Conservation (phyloP, 768 basidiomycete genomes). For the Pleurotus eryngii region DNA sequence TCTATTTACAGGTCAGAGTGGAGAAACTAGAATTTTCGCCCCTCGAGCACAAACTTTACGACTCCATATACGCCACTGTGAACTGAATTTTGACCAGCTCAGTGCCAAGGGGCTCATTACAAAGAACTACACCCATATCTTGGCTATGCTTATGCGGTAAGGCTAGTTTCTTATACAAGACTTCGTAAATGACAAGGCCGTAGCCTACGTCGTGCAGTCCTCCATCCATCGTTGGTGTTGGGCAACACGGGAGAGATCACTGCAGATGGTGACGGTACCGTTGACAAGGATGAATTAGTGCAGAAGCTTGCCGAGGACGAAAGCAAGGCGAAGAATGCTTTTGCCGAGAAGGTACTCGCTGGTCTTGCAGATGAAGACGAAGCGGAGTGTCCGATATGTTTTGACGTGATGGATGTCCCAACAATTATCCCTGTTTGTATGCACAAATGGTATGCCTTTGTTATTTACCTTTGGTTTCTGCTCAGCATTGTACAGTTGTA, state of each 20-base stretch:
- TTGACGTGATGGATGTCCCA: slow-evolving; percentile 71
- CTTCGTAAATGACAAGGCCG: background rate
- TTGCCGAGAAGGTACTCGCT: slow-evolving; percentile 63
- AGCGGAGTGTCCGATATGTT: slow-evolving; percentile 77
- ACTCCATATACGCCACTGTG: slow-evolving; percentile 76
- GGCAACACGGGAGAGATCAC: slow-evolving; percentile 40
- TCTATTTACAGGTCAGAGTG: slow-evolving; percentile 47
- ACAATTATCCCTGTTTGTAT: slow-evolving; percentile 72
- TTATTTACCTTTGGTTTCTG: background rate
- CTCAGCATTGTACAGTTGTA: slow-evolving; percentile 54
- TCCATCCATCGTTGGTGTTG: slow-evolving; percentile 85
- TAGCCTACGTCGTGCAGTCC: slow-evolving; percentile 86
- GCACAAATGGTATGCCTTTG: slow-evolving; percentile 62
- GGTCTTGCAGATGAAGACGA: slow-evolving; percentile 52
- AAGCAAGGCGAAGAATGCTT: slow-evolving; percentile 36
- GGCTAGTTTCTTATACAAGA: slow-evolving; percentile 17
- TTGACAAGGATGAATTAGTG: slow-evolving; percentile 62
- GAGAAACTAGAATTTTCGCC: slow-evolving; percentile 79
- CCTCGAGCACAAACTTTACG: slow-evolving; percentile 84
- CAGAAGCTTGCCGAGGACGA: slow-evolving; percentile 43
- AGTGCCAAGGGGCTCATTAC: slow-evolving; percentile 75
- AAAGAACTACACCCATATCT: slow-evolving; percentile 82
- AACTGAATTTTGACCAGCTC: slow-evolving; percentile 79
- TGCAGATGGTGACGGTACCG: slow-evolving; percentile 33
- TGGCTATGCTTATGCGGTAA: slow-evolving; percentile 94